A percentile compares a stretch with the other conserved stretches of the same genome.
These are phyloP conservation scores for Penicillium robsamsonii DNA, from an alignment of 495 filamentous ascomycete species.

Conservation along the genomic window DNA sequence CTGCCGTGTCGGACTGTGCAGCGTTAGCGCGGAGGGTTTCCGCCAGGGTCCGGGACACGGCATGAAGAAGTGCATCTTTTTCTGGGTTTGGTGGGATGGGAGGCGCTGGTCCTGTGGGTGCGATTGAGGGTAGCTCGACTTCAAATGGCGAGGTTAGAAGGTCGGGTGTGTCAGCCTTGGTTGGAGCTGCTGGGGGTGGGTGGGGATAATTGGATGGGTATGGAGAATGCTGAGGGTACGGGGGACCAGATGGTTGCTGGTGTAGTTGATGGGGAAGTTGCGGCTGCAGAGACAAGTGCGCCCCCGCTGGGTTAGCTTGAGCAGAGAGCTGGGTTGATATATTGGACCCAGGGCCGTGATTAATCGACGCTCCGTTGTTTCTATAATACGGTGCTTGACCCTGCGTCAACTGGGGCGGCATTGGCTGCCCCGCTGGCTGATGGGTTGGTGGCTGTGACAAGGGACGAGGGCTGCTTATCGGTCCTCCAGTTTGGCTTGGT, in stretches of 20 bases:
- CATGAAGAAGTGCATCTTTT: slow-evolving; percentile 82
- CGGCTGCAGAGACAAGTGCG: slow-evolving; percentile 3
- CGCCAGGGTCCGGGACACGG: slow-evolving; percentile 67
- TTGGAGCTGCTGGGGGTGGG: slow-evolving; percentile 31
- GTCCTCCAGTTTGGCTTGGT: slow-evolving; percentile 1
- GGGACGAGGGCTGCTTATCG: slow-evolving; percentile 6
- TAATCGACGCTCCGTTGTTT: slow-evolving; percentile 10
- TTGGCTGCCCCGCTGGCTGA: slow-evolving; percentile 13
- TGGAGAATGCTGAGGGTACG: slow-evolving; percentile 21
- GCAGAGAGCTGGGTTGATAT: slow-evolving; percentile 6
- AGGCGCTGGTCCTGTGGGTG: slow-evolving; percentile 61
- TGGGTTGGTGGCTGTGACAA: slow-evolving; percentile 8
- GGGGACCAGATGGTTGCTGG: slow-evolving; percentile 15
- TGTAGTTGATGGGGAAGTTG: slow-evolving; percentile 8
- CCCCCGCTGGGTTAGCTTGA: neutral
- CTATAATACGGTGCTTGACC: slow-evolving; percentile 18
- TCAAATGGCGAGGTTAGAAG: slow-evolving; percentile 70
- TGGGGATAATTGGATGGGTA: slow-evolving; percentile 19
- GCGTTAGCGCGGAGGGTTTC: slow-evolving; percentile 62
- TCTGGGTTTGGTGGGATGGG: slow-evolving; percentile 95
- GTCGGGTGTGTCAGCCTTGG: slow-evolving; percentile 57
- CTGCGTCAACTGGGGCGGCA: slow-evolving; percentile 13
- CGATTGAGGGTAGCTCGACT: slow-evolving; percentile 57
- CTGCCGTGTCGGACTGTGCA: slow-evolving; percentile 63
- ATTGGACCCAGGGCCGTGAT: slow-evolving; percentile 1